phyloP scores from a whole-genome alignment of 2,329 filamentous ascomycete genomes.

The Colletotrichum somersetense region DNA sequence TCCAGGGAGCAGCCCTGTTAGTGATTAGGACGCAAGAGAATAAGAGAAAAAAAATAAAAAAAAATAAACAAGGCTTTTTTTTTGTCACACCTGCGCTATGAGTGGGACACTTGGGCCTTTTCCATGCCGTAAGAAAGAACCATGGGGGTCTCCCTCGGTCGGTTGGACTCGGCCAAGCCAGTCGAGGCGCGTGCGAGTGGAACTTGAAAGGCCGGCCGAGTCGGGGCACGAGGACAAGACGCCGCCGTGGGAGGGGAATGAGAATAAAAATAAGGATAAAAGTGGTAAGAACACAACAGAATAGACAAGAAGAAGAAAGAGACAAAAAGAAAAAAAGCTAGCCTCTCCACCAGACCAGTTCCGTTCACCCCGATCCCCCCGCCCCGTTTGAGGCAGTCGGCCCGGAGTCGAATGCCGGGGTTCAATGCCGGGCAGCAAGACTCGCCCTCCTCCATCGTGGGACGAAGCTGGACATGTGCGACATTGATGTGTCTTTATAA shows the following conservation, averaged over 20 bases:
- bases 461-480: neutral
- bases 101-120: neutral
- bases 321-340: neutral
- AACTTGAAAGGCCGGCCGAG: neutral
- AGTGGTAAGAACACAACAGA: no score
- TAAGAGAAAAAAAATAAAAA: no score
- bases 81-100: no score
- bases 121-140: constrained; percentile 3
- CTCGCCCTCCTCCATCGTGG: neutral
- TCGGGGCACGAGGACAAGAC: neutral
- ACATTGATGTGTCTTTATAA: neutral
- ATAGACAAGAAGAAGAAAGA: neutral
- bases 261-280: neutral
- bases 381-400: constrained; percentile 19
- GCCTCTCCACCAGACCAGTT: constrained; percentile 2
- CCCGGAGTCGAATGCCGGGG: neutral
- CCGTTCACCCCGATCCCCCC: constrained; percentile 8
- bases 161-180: neutral
- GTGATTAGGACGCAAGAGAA: no score
- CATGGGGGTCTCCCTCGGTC: no score
- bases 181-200: neutral
- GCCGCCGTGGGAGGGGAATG: neutral
- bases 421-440: neutral
- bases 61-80: no score
- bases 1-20: constrained; percentile 1